Evolutionary conservation across 225 moss, liverwort and hornwort species (phyloP).

Genomic region (Neckera pumila): DNA sequence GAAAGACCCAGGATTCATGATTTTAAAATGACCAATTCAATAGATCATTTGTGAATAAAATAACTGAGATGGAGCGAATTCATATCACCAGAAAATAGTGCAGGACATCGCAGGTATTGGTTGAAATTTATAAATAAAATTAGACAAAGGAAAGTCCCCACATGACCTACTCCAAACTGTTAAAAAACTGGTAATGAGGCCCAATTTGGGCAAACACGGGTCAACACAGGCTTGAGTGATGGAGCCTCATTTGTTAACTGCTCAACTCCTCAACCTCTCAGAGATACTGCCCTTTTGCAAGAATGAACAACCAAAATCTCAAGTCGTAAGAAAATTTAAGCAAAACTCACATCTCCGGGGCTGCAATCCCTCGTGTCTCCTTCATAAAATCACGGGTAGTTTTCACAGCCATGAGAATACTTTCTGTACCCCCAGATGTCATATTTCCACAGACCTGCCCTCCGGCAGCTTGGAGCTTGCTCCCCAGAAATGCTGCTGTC

Average conservation of each 20-base stretch:
- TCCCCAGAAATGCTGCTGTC: slow-evolving; percentile 89
- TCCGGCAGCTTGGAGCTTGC: slow-evolving; percentile 73
- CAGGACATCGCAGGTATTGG: background rate
- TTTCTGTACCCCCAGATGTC: slow-evolving; percentile 99
- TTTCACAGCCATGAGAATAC: slow-evolving; percentile 98
- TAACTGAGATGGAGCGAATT: background rate
- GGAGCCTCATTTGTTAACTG: background rate
- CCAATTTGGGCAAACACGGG: background rate
- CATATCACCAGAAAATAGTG: background rate
- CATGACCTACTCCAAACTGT: background rate
- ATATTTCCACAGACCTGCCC: slow-evolving; percentile 96
- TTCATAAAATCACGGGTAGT: slow-evolving; percentile 88
- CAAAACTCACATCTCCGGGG: slow-evolving; percentile 78
- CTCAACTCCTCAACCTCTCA: background rate
- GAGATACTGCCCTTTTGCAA: background rate
- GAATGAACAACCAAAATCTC: background rate
- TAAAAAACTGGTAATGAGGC: background rate
- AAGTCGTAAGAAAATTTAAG: background rate
- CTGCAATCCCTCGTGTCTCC: slow-evolving; percentile 54
- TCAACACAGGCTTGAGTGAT: background rate
- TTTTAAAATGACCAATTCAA: background rate
- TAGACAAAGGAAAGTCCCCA: background rate
- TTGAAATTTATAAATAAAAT: background rate
- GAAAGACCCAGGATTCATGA: background rate
- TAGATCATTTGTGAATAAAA: background rate